phyloP scores from a whole-genome alignment of 768 basidiomycete genomes.

The Tylopilus balloui region DNA sequence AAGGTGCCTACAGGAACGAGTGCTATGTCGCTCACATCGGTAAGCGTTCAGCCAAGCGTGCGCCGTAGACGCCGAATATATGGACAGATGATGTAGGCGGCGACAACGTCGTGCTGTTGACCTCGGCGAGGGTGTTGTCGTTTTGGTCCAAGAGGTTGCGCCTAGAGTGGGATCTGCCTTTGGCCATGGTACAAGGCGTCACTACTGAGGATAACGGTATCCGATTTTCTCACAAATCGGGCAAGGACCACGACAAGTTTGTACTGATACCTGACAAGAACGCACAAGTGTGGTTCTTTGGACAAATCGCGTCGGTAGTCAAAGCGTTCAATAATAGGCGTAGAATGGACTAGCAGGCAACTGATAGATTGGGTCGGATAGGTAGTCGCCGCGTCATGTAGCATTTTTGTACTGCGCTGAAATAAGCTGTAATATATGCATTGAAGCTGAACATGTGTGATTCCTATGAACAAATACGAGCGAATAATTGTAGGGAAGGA shows the following conservation, averaged over 20 bases:
- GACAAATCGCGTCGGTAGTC: slow-evolving; percentile 69
- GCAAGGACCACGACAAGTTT: slow-evolving; percentile 72
- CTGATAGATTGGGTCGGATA: slow-evolving; percentile 14
- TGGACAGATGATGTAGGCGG: slow-evolving; percentile 65
- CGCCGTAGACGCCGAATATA: slow-evolving; percentile 9
- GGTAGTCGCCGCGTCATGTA: slow-evolving; percentile 18
- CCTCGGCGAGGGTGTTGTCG: slow-evolving; percentile 70
- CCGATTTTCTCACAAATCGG: slow-evolving; percentile 75
- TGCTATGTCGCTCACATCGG: slow-evolving; percentile 90
- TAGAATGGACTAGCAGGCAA: slow-evolving; percentile 53
- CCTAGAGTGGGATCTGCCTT: slow-evolving; percentile 88
- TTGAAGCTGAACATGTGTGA: slow-evolving; percentile 21
- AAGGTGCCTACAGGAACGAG: slow-evolving; percentile 81
- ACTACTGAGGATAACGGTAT: slow-evolving; percentile 90
- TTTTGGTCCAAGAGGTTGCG: slow-evolving; percentile 83
- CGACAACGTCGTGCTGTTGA: slow-evolving; percentile 78
- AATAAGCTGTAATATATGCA: slow-evolving; percentile 25
- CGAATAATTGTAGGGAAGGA: slow-evolving; percentile 18
- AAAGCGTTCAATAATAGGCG: slow-evolving; percentile 70
- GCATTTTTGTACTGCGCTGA: slow-evolving; percentile 23
- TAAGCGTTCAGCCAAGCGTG: slow-evolving; percentile 34
- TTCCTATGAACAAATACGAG: slow-evolving; percentile 25
- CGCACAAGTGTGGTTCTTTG: slow-evolving; percentile 78
- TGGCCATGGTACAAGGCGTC: slow-evolving; percentile 82
- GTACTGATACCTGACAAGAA: slow-evolving; percentile 71